phyloP scores from a whole-genome alignment of 371 early-diverging fungal species.

The Mucor circinelloides region DNA sequence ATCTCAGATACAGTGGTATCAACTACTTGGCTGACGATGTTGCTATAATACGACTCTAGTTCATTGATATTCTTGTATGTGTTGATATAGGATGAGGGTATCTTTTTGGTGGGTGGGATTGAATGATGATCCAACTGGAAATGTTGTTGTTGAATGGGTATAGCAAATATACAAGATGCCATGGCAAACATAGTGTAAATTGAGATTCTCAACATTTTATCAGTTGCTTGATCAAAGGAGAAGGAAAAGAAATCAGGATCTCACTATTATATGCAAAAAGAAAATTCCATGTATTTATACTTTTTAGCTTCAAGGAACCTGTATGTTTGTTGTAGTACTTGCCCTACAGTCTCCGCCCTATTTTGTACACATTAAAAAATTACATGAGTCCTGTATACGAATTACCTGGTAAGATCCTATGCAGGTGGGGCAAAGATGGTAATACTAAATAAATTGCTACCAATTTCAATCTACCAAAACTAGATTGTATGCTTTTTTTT shows the following conservation, averaged over 20 bases:
- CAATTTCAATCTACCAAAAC: background rate
- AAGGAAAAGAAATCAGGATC: background rate
- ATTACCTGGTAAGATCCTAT: background rate
- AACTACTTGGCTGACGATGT: conserved; percentile 4
- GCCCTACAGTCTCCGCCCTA: background rate
- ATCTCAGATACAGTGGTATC: conserved; percentile 15
- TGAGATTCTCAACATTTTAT: background rate
- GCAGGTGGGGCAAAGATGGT: background rate
- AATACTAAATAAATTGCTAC: background rate
- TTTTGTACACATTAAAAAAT: conserved; percentile 1
- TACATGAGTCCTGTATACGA: background rate
- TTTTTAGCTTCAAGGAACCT: background rate
- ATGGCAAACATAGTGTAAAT: background rate
- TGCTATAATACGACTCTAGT: conserved; percentile 6
- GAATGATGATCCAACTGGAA: background rate
- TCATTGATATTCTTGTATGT: background rate
- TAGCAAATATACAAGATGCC: background rate
- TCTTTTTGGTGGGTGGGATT: background rate
- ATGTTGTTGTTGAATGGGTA: conserved; percentile 13
- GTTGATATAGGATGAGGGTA: conserved; percentile 1
- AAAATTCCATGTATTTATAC: background rate
- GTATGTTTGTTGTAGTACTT: background rate
- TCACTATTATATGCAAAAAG: background rate
- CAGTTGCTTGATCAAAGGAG: background rate
- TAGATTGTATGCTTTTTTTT: no score